Evolutionary conservation across 2,329 filamentous ascomycete species (phyloP).

Genomic region (Pseudogymnoascus sp.): DNA sequence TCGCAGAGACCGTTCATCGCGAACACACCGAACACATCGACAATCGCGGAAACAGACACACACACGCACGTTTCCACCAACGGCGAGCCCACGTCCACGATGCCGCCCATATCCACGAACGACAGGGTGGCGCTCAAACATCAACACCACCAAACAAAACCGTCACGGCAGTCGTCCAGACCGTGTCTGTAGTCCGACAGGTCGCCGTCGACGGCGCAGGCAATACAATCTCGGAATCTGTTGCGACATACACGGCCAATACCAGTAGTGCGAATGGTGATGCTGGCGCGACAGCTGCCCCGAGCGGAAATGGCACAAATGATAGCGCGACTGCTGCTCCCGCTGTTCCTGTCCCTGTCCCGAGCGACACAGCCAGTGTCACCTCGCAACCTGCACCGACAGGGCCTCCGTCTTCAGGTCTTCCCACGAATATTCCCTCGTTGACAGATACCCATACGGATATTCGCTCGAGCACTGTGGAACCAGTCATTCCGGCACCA

Average conservation of each 20-base stretch:
- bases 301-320: not conserved
- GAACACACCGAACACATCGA: conserved; percentile 18
- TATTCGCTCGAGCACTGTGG: not conserved
- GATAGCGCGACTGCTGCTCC: not conserved
- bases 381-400: not conserved
- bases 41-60: conserved; percentile 10
- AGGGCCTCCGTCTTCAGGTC: not conserved
- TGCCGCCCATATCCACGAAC: not conserved
- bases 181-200: conserved; percentile 25
- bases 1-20: conserved; percentile 25
- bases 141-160: not conserved
- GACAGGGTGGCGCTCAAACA: not conserved
- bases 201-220: conserved; percentile 26
- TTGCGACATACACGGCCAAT: not conserved
- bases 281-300: conserved; percentile 16
- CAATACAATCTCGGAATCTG: conserved; percentile 15
- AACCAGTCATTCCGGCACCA: not conserved
- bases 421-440: not conserved
- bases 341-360: not conserved
- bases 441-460: not conserved
- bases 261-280: conserved; percentile 9
- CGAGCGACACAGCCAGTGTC: not conserved
- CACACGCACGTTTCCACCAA: conserved; percentile 18
- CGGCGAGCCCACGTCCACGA: conserved; percentile 20
- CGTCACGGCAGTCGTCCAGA: conserved; percentile 13